Conservation (phyloP, 2,329 filamentous ascomycete species). For the Colletotrichum spaethianum region DNA sequence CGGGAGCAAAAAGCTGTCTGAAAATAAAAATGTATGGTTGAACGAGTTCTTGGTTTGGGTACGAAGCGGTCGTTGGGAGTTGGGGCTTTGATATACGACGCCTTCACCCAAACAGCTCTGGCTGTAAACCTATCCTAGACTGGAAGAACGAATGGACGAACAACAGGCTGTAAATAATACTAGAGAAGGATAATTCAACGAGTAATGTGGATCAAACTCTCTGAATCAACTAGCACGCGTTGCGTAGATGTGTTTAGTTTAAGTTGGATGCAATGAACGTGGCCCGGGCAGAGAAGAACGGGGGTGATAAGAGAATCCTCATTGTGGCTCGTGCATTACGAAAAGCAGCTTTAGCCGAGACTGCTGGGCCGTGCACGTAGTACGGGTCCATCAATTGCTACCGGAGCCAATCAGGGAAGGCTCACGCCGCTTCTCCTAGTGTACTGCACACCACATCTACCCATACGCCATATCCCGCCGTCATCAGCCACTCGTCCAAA, state of each 20-base stretch:
- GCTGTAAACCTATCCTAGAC: not conserved
- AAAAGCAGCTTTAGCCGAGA: conserved; percentile 24
- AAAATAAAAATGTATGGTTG: not conserved
- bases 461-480: no score
- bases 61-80: not conserved
- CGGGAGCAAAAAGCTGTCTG: not conserved
- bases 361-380: not conserved
- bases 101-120: not conserved
- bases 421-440: conserved; percentile 9
- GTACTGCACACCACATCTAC: not conserved
- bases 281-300: not conserved
- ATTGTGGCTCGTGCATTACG: not conserved
- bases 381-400: not conserved
- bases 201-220: not conserved
- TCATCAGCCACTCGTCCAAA: not conserved
- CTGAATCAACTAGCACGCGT: not conserved
- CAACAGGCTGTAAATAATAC: not conserved
- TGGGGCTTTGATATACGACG: not conserved
- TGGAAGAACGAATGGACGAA: not conserved
- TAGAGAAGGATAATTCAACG: no score
- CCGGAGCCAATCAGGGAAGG: conserved; percentile 4
- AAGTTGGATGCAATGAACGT: not conserved
- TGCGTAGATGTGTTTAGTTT: not conserved
- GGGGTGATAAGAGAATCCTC: not conserved
- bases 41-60: not conserved